Evolutionary conservation across 1,139 yeast genomes (phyloP).

Genomic region (Pichia sp.): DNA sequence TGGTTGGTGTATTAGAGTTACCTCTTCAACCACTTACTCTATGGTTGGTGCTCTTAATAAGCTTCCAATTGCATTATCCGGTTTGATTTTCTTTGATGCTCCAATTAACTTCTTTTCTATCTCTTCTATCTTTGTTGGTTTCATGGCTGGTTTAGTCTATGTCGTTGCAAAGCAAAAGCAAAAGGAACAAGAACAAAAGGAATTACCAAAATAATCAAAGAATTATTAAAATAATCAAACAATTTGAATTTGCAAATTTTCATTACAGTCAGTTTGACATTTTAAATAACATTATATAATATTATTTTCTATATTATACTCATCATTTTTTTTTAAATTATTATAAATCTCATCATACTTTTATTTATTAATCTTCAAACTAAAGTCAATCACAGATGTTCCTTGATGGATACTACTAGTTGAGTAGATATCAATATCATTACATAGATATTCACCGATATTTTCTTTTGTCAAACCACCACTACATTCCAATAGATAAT

Average conservation of each 20-base stretch:
- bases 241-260: too few species aligned
- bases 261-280: too few species aligned
- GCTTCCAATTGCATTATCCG: conserved; percentile 93
- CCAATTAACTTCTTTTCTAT: conserved; percentile 91
- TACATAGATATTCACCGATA: conserved; percentile 55
- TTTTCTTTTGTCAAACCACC: conserved; percentile 80
- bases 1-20: conserved; percentile 99
- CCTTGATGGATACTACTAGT: conserved; percentile 96
- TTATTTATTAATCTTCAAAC: conserved; percentile 52
- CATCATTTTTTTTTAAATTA: background rate
- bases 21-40: conserved; percentile 95
- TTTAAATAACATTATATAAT: background rate
- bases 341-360: background rate
- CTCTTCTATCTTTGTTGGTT: conserved; percentile 84
- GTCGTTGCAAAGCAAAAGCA: conserved; percentile 88
- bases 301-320: background rate
- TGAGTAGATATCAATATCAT: conserved; percentile 82
- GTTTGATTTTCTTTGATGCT: conserved; percentile 88
- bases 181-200: conserved; percentile 71
- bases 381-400: conserved; percentile 68
- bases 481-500: conserved; percentile 69
- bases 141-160: conserved; percentile 89
- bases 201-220: conserved; percentile 28
- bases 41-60: conserved; percentile 99
- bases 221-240: conserved; percentile 27